Percentiles rank a stretch among this genome's conserved stretches.
phyloP scores from a whole-genome alignment of 768 basidiomycete genomes.

The Rhodotorula paludigena region DNA sequence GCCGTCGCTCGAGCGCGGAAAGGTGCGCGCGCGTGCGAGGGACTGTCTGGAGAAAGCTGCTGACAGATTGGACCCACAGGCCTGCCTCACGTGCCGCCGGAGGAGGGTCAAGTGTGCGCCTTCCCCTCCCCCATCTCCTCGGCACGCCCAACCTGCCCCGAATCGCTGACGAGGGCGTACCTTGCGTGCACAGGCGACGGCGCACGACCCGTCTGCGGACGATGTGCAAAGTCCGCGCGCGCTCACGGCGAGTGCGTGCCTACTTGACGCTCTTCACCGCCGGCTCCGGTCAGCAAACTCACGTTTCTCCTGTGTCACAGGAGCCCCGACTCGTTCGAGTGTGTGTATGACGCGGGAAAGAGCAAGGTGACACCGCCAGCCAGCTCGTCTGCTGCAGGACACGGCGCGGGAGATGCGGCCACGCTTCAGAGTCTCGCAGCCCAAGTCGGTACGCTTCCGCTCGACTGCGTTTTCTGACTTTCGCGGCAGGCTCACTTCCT shows the following conservation, averaged over 20 bases:
- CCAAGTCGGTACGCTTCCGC: neutral
- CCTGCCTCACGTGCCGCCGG: constrained; percentile 4
- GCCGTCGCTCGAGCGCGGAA: constrained; percentile 5
- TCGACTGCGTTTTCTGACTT: neutral
- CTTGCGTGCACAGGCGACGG: neutral
- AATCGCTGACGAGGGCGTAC: neutral
- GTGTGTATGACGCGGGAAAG: neutral
- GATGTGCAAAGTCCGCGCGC: neutral
- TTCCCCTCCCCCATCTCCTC: neutral
- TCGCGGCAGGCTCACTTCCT: neutral
- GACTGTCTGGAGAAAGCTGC: neutral
- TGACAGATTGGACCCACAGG: neutral
- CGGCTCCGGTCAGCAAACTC: neutral
- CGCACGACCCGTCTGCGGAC: neutral
- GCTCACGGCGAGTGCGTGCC: constrained; percentile 6
- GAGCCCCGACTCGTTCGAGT: neutral
- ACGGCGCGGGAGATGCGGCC: neutral
- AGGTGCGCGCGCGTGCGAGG: neutral
- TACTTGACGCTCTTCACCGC: too few relatives aligned
- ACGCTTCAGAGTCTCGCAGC: neutral
- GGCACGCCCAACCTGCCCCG: neutral
- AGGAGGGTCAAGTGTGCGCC: constrained; percentile 11
- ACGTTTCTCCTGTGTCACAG: neutral
- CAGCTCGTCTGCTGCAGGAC: neutral
- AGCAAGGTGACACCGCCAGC: neutral